phyloP scores from a whole-genome alignment of 495 filamentous ascomycete species.

The Penicillium malachiteum region DNA sequence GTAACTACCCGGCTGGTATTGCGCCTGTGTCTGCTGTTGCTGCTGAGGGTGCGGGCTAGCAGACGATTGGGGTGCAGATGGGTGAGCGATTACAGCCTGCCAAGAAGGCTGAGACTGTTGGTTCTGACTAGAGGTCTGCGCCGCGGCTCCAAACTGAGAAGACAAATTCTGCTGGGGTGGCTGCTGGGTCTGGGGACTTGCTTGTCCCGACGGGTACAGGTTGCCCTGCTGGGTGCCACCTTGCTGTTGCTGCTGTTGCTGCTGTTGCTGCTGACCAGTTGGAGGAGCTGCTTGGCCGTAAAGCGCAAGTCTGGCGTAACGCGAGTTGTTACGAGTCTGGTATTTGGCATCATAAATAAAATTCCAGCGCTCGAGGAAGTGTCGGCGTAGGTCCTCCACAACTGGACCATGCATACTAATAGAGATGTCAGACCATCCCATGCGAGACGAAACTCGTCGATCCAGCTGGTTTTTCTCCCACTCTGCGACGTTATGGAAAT shows the following conservation, averaged over 20 bases:
- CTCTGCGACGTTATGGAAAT: constrained; percentile 81
- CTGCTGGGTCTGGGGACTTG: constrained; percentile 15
- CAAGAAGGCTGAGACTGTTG: constrained; percentile 10
- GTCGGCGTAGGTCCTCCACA: constrained; percentile 70
- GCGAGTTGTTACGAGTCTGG: constrained; percentile 56
- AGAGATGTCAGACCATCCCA: constrained; percentile 93
- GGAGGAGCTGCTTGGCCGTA: constrained; percentile 33
- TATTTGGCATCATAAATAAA: constrained; percentile 90
- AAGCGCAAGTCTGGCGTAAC: constrained; percentile 57
- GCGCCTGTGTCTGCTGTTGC: not conserved
- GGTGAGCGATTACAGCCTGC: not conserved
- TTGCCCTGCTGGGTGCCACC: constrained; percentile 21
- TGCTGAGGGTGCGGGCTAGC: not conserved
- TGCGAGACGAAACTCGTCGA: constrained; percentile 73
- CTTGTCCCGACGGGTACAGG: constrained; percentile 15
- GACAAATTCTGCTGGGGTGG: constrained; percentile 8
- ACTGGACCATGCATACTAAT: constrained; percentile 78
- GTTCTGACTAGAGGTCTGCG: not conserved
- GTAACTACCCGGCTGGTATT: not conserved
- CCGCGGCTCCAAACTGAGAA: constrained; percentile 1
- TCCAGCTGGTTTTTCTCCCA: constrained; percentile 88
- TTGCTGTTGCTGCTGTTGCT: not conserved
- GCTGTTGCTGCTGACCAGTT: constrained; percentile 10
- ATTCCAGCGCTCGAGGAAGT: constrained; percentile 91
- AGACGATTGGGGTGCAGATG: not conserved